Percentiles rank a stretch among this genome's conserved stretches.
These are phyloP conservation scores for Pterulicium gracile DNA, from an alignment of 1,284 basidiomycete genomes.

Conservation along the genomic window DNA sequence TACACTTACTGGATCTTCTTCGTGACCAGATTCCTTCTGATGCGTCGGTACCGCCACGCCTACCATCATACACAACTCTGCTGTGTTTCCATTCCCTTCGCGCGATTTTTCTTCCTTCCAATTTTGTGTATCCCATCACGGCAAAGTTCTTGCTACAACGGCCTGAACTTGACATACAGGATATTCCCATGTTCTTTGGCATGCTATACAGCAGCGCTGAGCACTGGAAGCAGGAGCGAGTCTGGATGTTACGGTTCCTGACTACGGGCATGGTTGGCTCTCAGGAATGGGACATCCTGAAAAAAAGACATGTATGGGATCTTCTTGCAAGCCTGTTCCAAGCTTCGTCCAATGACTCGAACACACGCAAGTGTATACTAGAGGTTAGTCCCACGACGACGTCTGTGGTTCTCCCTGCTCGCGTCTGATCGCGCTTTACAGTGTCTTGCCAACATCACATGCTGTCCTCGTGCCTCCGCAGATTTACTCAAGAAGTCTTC, in stretches of 20 bases:
- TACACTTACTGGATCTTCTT: constrained; percentile 67
- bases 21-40: constrained; percentile 35
- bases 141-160: constrained; percentile 80
- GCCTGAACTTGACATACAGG: constrained; percentile 58
- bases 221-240: constrained; percentile 76
- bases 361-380: constrained; percentile 47
- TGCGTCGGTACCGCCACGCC: constrained; percentile 29
- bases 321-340: constrained; percentile 76
- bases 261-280: constrained; percentile 66
- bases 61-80: constrained; percentile 72
- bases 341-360: constrained; percentile 40
- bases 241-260: constrained; percentile 82
- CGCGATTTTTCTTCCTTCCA: constrained; percentile 67
- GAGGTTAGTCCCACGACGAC: constrained; percentile 38
- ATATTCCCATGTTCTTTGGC: constrained; percentile 79
- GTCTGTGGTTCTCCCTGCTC: constrained; percentile 6
- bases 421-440: constrained; percentile 19
- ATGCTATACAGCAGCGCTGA: constrained; percentile 76
- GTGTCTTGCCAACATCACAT: constrained; percentile 65
- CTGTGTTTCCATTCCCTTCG: constrained; percentile 75
- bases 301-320: constrained; percentile 81
- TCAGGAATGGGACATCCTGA: constrained; percentile 76
- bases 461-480: constrained; percentile 51
- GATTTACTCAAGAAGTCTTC: constrained; percentile 61
- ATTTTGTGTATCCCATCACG: constrained; percentile 72